phyloP scores from a whole-genome alignment of 371 early-diverging fungal genomes.

The Dentiscutata heterogama region DNA sequence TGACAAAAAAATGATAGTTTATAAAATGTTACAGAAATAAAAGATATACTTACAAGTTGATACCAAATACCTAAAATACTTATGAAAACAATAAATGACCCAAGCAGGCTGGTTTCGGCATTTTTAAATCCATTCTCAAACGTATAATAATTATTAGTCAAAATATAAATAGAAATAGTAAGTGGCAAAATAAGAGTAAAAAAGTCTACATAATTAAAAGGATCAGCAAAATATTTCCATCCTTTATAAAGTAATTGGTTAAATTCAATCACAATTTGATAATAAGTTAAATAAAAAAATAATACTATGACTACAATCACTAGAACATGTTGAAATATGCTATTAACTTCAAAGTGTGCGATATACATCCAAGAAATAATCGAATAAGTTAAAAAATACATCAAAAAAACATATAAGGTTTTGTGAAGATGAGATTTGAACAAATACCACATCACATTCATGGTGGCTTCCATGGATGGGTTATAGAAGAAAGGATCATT shows the following conservation, averaged over 20 bases:
- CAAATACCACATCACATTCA: neutral
- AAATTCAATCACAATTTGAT: neutral
- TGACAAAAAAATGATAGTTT: neutral
- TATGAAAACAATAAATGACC: neutral
- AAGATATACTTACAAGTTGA: constrained; percentile 9
- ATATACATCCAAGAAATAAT: neutral
- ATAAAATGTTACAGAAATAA: neutral
- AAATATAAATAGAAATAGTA: neutral
- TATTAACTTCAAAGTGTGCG: neutral
- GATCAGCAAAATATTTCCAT: neutral
- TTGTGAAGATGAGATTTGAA: neutral
- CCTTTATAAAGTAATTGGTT: neutral
- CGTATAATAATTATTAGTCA: neutral
- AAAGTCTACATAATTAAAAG: neutral
- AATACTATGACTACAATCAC: neutral
- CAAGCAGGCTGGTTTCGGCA: neutral
- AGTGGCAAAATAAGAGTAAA: neutral
- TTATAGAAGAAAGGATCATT: neutral
- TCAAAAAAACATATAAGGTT: too few species aligned
- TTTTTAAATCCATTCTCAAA: constrained; percentile 3
- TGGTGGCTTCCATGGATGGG: constrained; percentile 7
- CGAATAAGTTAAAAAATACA: neutral
- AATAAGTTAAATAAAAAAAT: neutral
- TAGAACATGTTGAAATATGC: neutral
- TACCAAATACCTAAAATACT: neutral